These are phyloP conservation scores for Echinochloa phyllopogon DNA, from an alignment of 176 grass and related monocot genomes.

Conservation along the genomic window DNA sequence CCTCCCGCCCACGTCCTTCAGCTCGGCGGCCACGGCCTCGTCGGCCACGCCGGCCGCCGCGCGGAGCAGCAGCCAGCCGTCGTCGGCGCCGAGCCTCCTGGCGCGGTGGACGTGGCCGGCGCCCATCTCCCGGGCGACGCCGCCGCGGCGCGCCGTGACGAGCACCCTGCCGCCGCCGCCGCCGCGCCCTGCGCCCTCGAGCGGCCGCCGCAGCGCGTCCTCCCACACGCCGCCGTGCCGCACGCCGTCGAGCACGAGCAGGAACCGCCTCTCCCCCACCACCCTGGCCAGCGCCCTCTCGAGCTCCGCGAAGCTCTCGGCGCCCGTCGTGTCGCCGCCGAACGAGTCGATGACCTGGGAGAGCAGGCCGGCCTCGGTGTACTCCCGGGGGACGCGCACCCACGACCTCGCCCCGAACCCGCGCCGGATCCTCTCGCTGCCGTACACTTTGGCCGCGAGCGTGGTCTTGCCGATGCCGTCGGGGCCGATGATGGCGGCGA, in stretches of 20 bases:
- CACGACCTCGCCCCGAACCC: conserved; percentile 51
- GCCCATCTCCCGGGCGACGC: conserved; percentile 51
- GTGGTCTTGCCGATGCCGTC: conserved; percentile 74
- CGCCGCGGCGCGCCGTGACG: conserved; percentile 49
- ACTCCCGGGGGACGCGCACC: conserved; percentile 45
- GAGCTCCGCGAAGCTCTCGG: conserved; percentile 41
- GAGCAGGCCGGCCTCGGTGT: conserved; percentile 56
- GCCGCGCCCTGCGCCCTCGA: conserved; percentile 44
- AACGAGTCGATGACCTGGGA: conserved; percentile 50
- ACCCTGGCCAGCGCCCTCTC: conserved; percentile 30
- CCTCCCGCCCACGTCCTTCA: conserved; percentile 44
- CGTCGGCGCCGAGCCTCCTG: conserved; percentile 42
- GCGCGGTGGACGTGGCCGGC: conserved; percentile 54
- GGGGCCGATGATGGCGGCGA: conserved; percentile 56
- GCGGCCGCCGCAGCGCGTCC: conserved; percentile 39
- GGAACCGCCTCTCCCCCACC: conserved; percentile 48
- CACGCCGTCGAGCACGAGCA: conserved; percentile 74
- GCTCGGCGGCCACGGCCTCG: conserved; percentile 9
- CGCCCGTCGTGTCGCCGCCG: conserved; percentile 45
- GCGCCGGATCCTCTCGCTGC: conserved; percentile 55
- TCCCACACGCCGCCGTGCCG: conserved; percentile 54
- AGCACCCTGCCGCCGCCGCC: conserved; percentile 58
- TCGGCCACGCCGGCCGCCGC: conserved; percentile 19
- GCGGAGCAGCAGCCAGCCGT: conserved; percentile 60
- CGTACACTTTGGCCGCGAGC: conserved; percentile 57